Percentiles rank a stretch among this genome's conserved stretches.
Conservation (phyloP, 2,329 filamentous ascomycete genomes). For the Hypomyces rosellus region DNA sequence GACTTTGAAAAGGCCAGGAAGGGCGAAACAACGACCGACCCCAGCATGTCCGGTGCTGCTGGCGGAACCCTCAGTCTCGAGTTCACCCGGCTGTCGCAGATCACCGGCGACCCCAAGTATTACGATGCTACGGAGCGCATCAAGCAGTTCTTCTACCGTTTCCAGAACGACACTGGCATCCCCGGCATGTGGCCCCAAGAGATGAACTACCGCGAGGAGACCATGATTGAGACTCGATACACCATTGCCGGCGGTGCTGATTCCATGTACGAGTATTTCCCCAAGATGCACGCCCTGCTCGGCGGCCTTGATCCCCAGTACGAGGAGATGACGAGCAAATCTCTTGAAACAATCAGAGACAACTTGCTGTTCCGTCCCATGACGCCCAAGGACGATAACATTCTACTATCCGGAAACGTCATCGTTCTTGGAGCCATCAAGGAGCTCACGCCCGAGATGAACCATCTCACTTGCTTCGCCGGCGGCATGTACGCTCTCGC, state of each 20-base stretch:
- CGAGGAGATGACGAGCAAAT: constrained; percentile 55
- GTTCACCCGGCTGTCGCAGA: constrained; percentile 67
- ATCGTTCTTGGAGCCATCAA: constrained; percentile 21
- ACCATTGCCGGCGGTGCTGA: constrained; percentile 41
- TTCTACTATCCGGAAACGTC: constrained; percentile 50
- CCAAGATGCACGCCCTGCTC: constrained; percentile 55
- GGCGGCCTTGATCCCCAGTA: constrained; percentile 60
- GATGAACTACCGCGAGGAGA: constrained; percentile 55
- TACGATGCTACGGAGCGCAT: constrained; percentile 72
- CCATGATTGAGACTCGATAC: constrained; percentile 32
- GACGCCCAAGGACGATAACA: constrained; percentile 50
- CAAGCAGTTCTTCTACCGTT: constrained; percentile 58
- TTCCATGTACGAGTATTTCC: constrained; percentile 53
- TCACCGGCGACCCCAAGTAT: constrained; percentile 66
- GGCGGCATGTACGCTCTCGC: constrained; percentile 66
- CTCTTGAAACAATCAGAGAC: constrained; percentile 55
- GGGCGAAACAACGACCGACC: constrained; percentile 31
- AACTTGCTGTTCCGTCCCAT: constrained; percentile 64
- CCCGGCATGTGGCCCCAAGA: constrained; percentile 68
- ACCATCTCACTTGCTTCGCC: constrained; percentile 64
- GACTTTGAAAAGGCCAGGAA: constrained; percentile 36
- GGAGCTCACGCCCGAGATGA: constrained; percentile 29
- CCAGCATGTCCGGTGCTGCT: constrained; percentile 37
- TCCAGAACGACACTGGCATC: constrained; percentile 59
- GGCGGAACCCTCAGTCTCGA: constrained; percentile 64